These are phyloP conservation scores for Hypoxylon cercidicola DNA, from an alignment of 495 filamentous ascomycete species.

Conservation along the genomic window DNA sequence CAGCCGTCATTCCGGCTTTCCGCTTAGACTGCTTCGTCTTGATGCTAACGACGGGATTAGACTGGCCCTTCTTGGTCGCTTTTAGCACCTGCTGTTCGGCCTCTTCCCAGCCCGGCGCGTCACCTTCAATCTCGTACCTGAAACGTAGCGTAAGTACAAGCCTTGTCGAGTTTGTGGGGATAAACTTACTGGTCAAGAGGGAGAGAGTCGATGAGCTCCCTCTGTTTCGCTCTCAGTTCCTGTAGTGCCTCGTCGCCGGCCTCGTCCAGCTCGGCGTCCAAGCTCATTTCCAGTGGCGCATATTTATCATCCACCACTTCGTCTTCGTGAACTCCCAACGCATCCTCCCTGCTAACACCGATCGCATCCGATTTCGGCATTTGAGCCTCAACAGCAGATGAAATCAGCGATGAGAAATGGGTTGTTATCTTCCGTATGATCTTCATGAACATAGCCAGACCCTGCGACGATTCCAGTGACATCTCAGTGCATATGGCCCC, in stretches of 20 bases:
- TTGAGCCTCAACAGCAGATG: conserved; percentile 74
- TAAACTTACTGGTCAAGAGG: conserved; percentile 81
- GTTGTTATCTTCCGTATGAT: conserved; percentile 85
- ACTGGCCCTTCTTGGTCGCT: conserved; percentile 64
- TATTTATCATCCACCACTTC: conserved; percentile 70
- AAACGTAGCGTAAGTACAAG: conserved; percentile 46
- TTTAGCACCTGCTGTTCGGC: conserved; percentile 80
- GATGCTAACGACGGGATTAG: conserved; percentile 81
- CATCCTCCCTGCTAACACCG: conserved; percentile 65
- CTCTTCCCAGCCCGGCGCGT: conserved; percentile 77
- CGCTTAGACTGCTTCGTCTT: conserved; percentile 79
- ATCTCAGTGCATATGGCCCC: conserved; percentile 85
- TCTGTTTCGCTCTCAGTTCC: conserved; percentile 76
- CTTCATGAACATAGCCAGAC: conserved; percentile 97
- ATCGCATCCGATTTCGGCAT: conserved; percentile 69
- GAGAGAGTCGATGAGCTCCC: conserved; percentile 86
- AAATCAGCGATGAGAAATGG: conserved; percentile 78
- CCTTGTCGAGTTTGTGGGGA: conserved; percentile 12
- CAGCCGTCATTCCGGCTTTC: conserved; percentile 76
- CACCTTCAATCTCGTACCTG: conserved; percentile 85
- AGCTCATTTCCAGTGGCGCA: conserved; percentile 71
- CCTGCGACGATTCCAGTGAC: conserved; percentile 75
- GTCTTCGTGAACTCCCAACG: conserved; percentile 65
- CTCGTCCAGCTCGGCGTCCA: conserved; percentile 89
- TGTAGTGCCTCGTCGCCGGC: conserved; percentile 79